These are phyloP conservation scores for Massospora cicadina DNA, from an alignment of 371 early-diverging fungal species.

Conservation along the genomic window DNA sequence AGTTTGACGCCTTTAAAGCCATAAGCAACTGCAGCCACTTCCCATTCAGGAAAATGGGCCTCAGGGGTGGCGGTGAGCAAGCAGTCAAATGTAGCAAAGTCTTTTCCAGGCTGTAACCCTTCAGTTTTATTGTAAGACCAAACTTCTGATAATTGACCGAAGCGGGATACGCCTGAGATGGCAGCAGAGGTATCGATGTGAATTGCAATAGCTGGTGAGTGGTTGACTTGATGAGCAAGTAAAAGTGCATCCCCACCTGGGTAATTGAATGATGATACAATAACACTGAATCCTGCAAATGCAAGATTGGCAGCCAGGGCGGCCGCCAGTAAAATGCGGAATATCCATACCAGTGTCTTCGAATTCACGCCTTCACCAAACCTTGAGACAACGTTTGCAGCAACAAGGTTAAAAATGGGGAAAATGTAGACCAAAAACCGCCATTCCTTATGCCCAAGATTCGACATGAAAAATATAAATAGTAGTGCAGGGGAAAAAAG, in stretches of 20 bases:
- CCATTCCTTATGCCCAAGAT: constrained; percentile 91
- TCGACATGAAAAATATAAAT: constrained; percentile 48
- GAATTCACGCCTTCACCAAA: neutral
- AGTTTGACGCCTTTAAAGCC: neutral
- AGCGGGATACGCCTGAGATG: constrained; percentile 77
- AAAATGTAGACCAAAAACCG: constrained; percentile 80
- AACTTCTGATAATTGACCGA: constrained; percentile 28
- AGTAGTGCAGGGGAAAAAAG: constrained; percentile 31
- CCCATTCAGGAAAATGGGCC: neutral
- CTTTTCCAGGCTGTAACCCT: neutral
- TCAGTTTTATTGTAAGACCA: constrained; percentile 28
- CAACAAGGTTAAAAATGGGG: constrained; percentile 64
- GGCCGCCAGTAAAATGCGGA: neutral
- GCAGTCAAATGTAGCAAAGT: constrained; percentile 1
- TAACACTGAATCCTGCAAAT: neutral
- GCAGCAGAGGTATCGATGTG: constrained; percentile 70
- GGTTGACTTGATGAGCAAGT: neutral
- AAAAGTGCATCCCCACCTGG: constrained; percentile 11
- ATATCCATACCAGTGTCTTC: neutral
- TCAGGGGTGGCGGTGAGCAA: neutral
- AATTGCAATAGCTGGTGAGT: constrained; percentile 19
- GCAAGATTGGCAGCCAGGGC: neutral
- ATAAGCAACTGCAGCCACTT: neutral
- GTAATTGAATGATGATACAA: constrained; percentile 9
- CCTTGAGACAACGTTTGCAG: constrained; percentile 22